A percentile compares a stretch with the other conserved stretches of the same genome.
phyloP scores from a whole-genome alignment of 345 rosid genomes.

The Pugionium dolabratum region DNA sequence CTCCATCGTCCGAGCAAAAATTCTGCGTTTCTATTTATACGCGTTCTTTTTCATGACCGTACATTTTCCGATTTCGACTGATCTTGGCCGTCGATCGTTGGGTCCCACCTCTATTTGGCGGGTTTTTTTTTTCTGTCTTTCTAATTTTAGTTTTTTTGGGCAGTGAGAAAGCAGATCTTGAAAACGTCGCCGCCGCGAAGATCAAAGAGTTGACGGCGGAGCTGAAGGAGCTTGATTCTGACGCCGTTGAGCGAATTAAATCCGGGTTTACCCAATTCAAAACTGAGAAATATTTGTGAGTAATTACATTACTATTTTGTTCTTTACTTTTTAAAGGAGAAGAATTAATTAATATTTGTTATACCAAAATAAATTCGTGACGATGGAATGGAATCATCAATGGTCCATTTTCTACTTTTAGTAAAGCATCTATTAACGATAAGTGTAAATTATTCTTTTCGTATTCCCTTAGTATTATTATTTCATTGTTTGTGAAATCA shows the following conservation, averaged over 20 bases:
- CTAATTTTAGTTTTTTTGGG: neutral
- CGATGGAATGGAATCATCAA: constrained; percentile 25
- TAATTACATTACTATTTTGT: neutral
- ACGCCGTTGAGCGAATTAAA: constrained; percentile 62
- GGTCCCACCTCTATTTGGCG: constrained; percentile 7
- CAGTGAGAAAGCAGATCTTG: constrained; percentile 72
- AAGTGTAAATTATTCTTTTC: neutral
- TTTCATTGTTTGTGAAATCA: neutral
- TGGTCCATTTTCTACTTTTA: constrained; percentile 13
- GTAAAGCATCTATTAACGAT: constrained; percentile 19
- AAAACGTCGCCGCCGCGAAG: constrained; percentile 74
- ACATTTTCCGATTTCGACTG: constrained; percentile 1
- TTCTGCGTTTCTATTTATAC: neutral
- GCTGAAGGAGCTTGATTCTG: constrained; percentile 52
- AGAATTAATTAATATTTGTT: neutral
- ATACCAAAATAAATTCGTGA: constrained; percentile 8
- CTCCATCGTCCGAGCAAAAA: neutral
- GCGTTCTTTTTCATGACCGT: constrained; percentile 1
- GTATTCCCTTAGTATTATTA: neutral
- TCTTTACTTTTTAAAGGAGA: neutral
- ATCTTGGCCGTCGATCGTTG: constrained; percentile 26
- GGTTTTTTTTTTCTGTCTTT: constrained; percentile 3
- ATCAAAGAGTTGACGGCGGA: constrained; percentile 78
- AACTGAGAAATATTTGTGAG: constrained; percentile 75
- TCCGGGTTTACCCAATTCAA: constrained; percentile 78